Conservation (phyloP, 768 basidiomycete genomes). For the Ephemerocybe angulata region DNA sequence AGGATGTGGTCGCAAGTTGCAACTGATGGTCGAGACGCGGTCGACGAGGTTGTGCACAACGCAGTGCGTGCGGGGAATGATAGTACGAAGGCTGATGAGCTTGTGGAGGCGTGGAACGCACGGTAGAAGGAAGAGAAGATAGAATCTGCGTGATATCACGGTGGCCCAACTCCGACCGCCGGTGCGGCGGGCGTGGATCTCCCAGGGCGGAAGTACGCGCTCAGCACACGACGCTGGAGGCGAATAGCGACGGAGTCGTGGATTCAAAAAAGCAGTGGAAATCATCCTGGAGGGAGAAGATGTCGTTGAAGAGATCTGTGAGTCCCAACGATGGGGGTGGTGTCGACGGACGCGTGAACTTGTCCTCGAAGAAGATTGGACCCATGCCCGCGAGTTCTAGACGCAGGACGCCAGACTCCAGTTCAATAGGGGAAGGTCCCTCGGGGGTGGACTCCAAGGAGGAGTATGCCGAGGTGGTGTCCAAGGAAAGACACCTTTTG, state of each 20-base stretch:
- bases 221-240: slow-evolving; percentile 50
- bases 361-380: slow-evolving; percentile 24
- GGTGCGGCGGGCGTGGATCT: background rate
- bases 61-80: background rate
- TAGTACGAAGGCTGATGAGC: background rate
- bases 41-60: background rate
- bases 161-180: background rate
- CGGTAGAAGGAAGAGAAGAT: slow-evolving; percentile 4
- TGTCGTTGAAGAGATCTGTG: slow-evolving; percentile 43
- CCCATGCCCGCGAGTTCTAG: slow-evolving; percentile 35
- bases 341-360: slow-evolving; percentile 22
- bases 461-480: slow-evolving; percentile 41
- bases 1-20: background rate
- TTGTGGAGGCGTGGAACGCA: slow-evolving; percentile 12
- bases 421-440: slow-evolving; percentile 25
- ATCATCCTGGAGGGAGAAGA: slow-evolving; percentile 32
- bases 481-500: slow-evolving; percentile 30
- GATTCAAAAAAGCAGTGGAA: slow-evolving; percentile 34
- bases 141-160: slow-evolving; percentile 4
- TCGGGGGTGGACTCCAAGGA: slow-evolving; percentile 61
- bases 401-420: slow-evolving; percentile 38
- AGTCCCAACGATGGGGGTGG: slow-evolving; percentile 35
- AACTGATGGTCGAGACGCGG: background rate
- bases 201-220: background rate
- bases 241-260: slow-evolving; percentile 41